Conservation (phyloP, 1,139 yeast genomes). For the Yamadazyma sp. region DNA sequence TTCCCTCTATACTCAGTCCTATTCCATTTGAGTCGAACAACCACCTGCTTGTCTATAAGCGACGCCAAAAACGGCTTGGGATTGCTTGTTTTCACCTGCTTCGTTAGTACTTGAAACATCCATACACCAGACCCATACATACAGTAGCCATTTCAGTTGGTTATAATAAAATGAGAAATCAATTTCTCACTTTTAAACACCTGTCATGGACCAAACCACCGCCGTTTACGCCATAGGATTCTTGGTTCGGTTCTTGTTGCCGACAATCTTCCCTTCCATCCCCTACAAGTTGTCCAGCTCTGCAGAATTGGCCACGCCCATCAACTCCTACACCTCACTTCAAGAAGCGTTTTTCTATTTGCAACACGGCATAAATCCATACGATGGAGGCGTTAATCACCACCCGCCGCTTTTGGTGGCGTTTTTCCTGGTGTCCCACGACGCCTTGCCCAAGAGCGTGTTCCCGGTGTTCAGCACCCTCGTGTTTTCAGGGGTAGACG, state of each 20-base stretch:
- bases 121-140: not conserved
- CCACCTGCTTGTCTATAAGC: constrained; percentile 64
- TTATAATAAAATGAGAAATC: no score
- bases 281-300: constrained; percentile 31
- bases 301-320: constrained; percentile 80
- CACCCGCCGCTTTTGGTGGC: constrained; percentile 74
- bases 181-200: no score
- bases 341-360: constrained; percentile 78
- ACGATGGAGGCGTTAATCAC: constrained; percentile 84
- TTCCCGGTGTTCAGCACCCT: constrained; percentile 18
- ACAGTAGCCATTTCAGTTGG: constrained; percentile 1
- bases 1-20: constrained; percentile 85
- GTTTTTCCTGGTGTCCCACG: constrained; percentile 26
- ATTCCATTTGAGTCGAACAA: constrained; percentile 93
- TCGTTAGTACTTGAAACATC: constrained; percentile 2
- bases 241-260: constrained; percentile 30
- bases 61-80: constrained; percentile 90
- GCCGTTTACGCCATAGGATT: constrained; percentile 23
- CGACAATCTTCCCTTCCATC: constrained; percentile 33
- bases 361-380: constrained; percentile 61
- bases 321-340: constrained; percentile 64
- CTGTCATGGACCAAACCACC: constrained; percentile 1
- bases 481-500: constrained; percentile 43
- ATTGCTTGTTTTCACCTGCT: constrained; percentile 33
- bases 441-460: constrained; percentile 20